Conservation (phyloP, 805 yeast genomes). For the Saccharomyces jurei region DNA sequence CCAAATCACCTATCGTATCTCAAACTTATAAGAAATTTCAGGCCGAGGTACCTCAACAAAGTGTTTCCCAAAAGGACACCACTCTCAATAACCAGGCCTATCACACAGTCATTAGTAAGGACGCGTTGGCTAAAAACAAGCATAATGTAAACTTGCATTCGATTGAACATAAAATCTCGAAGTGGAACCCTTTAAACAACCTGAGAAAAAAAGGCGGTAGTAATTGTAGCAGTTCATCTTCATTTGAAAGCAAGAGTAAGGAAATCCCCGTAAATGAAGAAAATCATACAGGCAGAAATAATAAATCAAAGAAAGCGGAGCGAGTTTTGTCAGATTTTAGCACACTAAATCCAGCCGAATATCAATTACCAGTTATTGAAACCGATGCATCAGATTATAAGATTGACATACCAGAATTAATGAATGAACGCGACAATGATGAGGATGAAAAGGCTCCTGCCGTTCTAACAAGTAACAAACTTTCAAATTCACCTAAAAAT, state of each 20-base stretch:
- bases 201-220: slow-evolving; percentile 21
- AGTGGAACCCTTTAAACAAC: slow-evolving; percentile 27
- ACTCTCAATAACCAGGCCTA: slow-evolving; percentile 9
- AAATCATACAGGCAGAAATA: not conserved
- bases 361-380: slow-evolving; percentile 21
- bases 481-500: slow-evolving; percentile 8
- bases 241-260: not conserved
- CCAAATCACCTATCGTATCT: slow-evolving; percentile 12
- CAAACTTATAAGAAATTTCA: slow-evolving; percentile 25
- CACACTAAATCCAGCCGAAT: slow-evolving; percentile 11
- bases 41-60: slow-evolving; percentile 10
- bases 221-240: slow-evolving; percentile 6
- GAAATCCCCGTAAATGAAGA: not conserved
- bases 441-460: not conserved
- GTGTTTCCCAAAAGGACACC: slow-evolving; percentile 1
- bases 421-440: slow-evolving; percentile 1
- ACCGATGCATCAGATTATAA: slow-evolving; percentile 16
- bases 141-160: slow-evolving; percentile 16
- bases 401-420: slow-evolving; percentile 14
- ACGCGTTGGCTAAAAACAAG: slow-evolving; percentile 12
- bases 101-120: slow-evolving; percentile 22
- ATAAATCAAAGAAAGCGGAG: not conserved
- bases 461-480: not conserved
- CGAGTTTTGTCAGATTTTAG: slow-evolving; percentile 10
- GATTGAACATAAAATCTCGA: slow-evolving; percentile 22